Conservation (phyloP, 306 rosid species). For the Biancaea sappan region DNA sequence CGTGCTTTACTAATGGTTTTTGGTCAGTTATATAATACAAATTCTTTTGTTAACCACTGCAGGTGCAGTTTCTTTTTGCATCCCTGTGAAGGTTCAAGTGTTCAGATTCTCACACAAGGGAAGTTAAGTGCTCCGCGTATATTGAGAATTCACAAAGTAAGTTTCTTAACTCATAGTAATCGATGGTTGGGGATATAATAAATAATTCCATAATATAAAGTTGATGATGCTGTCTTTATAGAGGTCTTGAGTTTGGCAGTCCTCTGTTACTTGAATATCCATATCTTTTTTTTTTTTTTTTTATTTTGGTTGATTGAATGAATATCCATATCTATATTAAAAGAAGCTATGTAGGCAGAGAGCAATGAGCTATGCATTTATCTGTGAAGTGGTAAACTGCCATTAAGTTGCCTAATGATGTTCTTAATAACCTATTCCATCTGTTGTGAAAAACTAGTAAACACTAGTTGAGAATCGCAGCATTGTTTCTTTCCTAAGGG, state of each 20-base stretch:
- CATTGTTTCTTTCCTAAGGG: neutral
- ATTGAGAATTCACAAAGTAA: conserved; percentile 89
- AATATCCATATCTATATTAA: neutral
- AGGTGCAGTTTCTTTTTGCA: conserved; percentile 98
- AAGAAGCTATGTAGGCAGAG: neutral
- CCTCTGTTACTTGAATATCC: neutral
- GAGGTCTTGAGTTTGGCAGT: neutral
- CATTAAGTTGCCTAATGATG: neutral
- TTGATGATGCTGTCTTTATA: neutral
- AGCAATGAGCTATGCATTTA: neutral
- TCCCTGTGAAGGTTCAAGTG: conserved; percentile 88
- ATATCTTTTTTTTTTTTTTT: no score
- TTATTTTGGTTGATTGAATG: no score
- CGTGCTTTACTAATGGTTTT: neutral
- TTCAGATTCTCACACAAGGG: conserved; percentile 94
- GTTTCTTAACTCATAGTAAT: conserved; percentile 36
- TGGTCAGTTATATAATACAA: neutral
- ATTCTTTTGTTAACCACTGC: conserved; percentile 34
- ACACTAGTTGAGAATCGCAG: neutral
- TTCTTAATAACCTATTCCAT: neutral
- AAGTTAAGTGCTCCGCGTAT: conserved; percentile 98
- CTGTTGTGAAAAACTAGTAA: neutral
- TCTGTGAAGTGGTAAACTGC: neutral
- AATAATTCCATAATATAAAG: neutral
- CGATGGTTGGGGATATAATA: conserved; percentile 4